Evolutionary conservation across 257 asterid species (phyloP).

Genomic region (Nicotiana obtusifolia): DNA sequence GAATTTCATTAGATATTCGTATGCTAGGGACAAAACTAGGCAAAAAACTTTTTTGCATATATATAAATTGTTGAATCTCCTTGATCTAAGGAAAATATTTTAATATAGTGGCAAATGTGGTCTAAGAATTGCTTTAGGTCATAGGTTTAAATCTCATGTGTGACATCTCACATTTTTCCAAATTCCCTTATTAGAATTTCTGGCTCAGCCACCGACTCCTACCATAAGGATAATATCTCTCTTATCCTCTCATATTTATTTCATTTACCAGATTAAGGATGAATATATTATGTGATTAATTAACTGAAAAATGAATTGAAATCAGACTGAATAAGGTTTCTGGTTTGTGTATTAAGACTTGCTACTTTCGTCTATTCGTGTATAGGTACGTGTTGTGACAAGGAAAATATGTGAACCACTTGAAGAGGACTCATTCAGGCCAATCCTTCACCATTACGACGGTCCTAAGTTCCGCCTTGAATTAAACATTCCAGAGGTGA

Average conservation of each 20-base stretch:
- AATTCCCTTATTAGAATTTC: too few relatives aligned
- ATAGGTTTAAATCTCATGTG: too few relatives aligned
- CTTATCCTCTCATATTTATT: background rate
- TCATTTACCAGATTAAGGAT: background rate
- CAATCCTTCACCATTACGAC: constrained; percentile 91
- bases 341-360: background rate
- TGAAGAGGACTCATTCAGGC: constrained; percentile 96
- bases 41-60: too few relatives aligned
- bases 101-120: too few relatives aligned
- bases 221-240: background rate
- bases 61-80: too few relatives aligned
- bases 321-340: background rate
- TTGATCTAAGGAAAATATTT: too few relatives aligned
- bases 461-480: constrained; percentile 99
- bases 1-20: background rate
- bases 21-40: too few relatives aligned
- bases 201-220: too few relatives aligned
- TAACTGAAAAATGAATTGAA: background rate
- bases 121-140: too few relatives aligned
- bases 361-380: background rate
- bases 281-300: background rate
- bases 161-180: too few relatives aligned
- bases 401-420: constrained; percentile 83
- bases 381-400: constrained; percentile 70
- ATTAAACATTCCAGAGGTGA: constrained; percentile 81